Evolutionary conservation across 306 rosid genomes (phyloP).

Genomic region (Elaeagnus macrophylla): DNA sequence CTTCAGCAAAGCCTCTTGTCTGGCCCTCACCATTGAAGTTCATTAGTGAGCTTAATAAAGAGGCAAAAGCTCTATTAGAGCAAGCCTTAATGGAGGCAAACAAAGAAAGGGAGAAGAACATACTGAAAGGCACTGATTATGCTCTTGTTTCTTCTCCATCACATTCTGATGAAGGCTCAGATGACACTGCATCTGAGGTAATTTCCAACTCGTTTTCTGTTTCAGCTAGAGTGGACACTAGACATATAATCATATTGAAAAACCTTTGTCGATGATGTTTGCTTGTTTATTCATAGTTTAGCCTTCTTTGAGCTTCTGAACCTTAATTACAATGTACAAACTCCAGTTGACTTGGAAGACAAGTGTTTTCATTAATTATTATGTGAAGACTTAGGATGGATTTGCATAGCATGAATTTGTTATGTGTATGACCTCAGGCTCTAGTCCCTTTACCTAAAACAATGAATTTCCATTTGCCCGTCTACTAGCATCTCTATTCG

Average conservation of each 20-base stretch:
- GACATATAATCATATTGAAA: too few relatives aligned
- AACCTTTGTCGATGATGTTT: too few relatives aligned
- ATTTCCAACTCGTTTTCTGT: conserved; percentile 7
- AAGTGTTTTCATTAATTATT: too few relatives aligned
- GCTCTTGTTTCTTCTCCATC: conserved; percentile 51
- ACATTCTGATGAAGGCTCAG: conserved; percentile 42
- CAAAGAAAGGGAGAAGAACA: conserved; percentile 74
- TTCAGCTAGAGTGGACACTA: too few relatives aligned
- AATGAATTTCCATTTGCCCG: too few relatives aligned
- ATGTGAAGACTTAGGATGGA: too few relatives aligned
- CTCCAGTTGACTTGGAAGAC: too few relatives aligned
- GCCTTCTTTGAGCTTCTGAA: background rate
- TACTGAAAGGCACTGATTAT: conserved; percentile 55
- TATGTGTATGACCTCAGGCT: too few relatives aligned
- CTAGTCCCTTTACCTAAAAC: too few relatives aligned
- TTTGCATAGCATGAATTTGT: too few relatives aligned
- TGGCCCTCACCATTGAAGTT: conserved; percentile 97
- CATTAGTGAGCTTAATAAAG: conserved; percentile 76
- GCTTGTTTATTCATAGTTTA: background rate
- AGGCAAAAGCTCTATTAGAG: conserved; percentile 74
- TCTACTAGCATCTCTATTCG: too few relatives aligned
- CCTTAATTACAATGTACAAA: background rate
- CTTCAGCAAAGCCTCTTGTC: conserved; percentile 90
- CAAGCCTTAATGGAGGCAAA: conserved; percentile 80
- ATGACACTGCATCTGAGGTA: conserved; percentile 75